Base-by-base conservation (phyloP, 225 moss, liverwort and hornwort species). In the Ulota crispa region DNA sequence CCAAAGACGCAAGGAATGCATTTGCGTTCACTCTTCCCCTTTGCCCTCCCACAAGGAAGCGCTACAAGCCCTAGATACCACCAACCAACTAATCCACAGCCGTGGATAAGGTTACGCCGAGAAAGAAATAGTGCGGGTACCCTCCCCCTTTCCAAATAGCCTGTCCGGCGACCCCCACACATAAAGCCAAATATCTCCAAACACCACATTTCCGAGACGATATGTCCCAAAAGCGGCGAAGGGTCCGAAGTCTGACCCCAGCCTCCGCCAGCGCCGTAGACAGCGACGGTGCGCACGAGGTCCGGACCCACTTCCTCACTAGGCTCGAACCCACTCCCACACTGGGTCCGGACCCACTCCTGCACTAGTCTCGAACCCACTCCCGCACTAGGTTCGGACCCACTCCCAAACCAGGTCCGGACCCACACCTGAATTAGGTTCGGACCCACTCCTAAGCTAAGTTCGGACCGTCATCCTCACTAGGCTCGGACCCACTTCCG, bases 341-440 rank as follows among this genome's bases (percentile, higher is more conserved):
- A 1, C 2, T 5, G 60, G 63, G 64, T 1, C 32, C 74, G 83
- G 0, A 0, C 0, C 1, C 11, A 4, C 4, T 23, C 6, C 4
- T 11, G 9, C 0, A 2, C 3, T 9, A 68, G 63, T 54, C 3
- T 41, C 74, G 82, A 0, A 0, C 0, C 1, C 21, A 7, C 7
- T n/a, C 9, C 9, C 11, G 14, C 1, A 2, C 3, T 9, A 68
- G 63, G 64, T 6, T 41, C 74, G 83, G 83, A 0, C n/a, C n/a
- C n/a, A n/a, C n/a, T n/a, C n/a, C n/a, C 0, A 2, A n/a, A n/a
- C n/a, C n/a, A 61, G 87, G 87, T 78, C 47, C 82, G 84, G 43
- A 0, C 9, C 36, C 15, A 5, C 9, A 16, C 9, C 31, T 14
- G 6, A 0, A 39, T 9, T 0, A 61, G 87, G 87, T 78, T 47